Evolutionary conservation across 176 grass and related monocot genomes (phyloP), one percentile per base, ranked within the genome.

Genomic region (Bromus sterilis): DNA sequence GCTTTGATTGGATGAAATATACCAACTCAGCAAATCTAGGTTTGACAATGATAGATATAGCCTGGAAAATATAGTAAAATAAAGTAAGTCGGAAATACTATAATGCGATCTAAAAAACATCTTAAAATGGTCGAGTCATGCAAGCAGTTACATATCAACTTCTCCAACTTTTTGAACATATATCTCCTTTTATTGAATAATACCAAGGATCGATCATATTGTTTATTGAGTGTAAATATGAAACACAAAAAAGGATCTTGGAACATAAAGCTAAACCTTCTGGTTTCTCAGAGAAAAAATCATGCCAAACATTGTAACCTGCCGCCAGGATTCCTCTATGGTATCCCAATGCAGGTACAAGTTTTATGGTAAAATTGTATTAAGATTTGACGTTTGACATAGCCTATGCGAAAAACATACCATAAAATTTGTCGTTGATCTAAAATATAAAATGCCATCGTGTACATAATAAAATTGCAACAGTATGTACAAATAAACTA

Each of bases 11-110:
- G 94, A 80, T 91, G 73, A 97, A 97, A 89, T 97, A 91, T 86
- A 97, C 93, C 46, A 97, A 71, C 79, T 97, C 94, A 51, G 91
- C 94, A 78, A 97, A 97, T 77, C 94, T 89, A 75, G 77, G 26
- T 83, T 93, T 97, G 44, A 89, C 94, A 91, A 97, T 97, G 76
- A 97, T 84, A 67, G 94, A 97, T 72, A 97, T 97, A 63, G 94
- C 94, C 94, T 93, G 82, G n/a, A 76, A 42, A 81, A 59, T 36
- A 88, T 10, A 81, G 40, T 67, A 59, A 51, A 65, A 33, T 46
- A 13, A 78, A 31, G 35, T 73, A 74, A 29, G 42, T 86, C 28
- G 84, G 49, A 35, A 79, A 28, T 18, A 61, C 31, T 2, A 23
- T 66, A 39, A 32, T 30, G 44, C 21, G 41, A 71, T 20, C 28